phyloP scores from a whole-genome alignment of 2,329 filamentous ascomycete genomes.

The Bipolaris oryzae region DNA sequence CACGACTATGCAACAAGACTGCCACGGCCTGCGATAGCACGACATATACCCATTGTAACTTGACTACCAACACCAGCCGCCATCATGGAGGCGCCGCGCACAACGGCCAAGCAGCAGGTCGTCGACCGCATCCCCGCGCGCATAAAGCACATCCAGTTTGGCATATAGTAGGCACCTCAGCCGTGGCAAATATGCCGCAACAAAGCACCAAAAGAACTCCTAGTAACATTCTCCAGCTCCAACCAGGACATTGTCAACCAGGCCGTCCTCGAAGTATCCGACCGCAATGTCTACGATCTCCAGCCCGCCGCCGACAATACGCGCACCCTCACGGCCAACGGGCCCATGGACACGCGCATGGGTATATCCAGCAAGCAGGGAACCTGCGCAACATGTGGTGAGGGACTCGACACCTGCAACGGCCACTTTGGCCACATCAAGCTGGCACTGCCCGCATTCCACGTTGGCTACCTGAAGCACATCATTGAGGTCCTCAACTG shows the following conservation, averaged over 20 bases:
- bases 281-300: conserved; percentile 91
- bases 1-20: conserved; percentile 25
- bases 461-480: conserved; percentile 94
- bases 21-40: conserved; percentile 25
- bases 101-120: conserved; percentile 79
- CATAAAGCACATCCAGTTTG: conserved; percentile 92
- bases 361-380: conserved; percentile 86
- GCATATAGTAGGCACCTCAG: conserved; percentile 69
- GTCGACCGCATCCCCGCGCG: conserved; percentile 87
- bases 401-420: conserved; percentile 81
- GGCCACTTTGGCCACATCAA: conserved; percentile 96
- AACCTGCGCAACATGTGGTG: conserved; percentile 81
- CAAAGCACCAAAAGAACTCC: background rate
- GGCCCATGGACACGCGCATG: conserved; percentile 85
- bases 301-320: conserved; percentile 63
- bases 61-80: conserved; percentile 8
- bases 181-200: background rate
- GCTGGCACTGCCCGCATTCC: conserved; percentile 88
- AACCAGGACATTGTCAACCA: conserved; percentile 95
- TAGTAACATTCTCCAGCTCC: conserved; percentile 62
- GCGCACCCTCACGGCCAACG: conserved; percentile 77
- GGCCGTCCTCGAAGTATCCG: conserved; percentile 91
- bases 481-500: conserved; percentile 91
- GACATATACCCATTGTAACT: background rate
- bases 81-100: conserved; percentile 32